A percentile compares a stretch with the other conserved stretches of the same genome.
These are phyloP conservation scores for Termitomyces sp. DNA, from an alignment of 768 basidiomycete genomes.

Conservation along the genomic window DNA sequence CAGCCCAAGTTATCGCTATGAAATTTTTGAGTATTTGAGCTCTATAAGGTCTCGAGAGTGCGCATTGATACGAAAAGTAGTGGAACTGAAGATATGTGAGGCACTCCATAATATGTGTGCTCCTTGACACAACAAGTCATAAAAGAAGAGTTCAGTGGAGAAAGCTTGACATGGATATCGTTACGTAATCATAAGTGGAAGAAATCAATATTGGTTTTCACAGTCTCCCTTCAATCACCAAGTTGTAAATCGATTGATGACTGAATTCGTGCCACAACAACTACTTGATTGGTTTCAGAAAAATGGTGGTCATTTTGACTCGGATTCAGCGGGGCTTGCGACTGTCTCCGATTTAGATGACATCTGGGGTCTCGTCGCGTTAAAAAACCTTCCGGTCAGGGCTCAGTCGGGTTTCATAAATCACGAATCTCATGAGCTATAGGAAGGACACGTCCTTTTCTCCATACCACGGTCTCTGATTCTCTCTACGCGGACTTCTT, in stretches of 20 bases:
- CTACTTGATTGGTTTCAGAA: constrained; percentile 49
- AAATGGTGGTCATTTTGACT: constrained; percentile 47
- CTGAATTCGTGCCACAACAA: not conserved
- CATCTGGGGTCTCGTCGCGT: constrained; percentile 72
- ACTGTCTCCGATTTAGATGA: constrained; percentile 44
- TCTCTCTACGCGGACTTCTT: constrained; percentile 74
- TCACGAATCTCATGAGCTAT: constrained; percentile 2
- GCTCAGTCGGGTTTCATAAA: not conserved
- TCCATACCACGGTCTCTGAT: constrained; percentile 73
- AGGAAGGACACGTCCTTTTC: constrained; percentile 79
- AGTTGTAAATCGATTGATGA: not conserved
- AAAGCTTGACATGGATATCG: too few species aligned
- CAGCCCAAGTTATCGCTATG: not conserved
- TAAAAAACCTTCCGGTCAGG: constrained; percentile 66
- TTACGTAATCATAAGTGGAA: not conserved
- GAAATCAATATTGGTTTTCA: not conserved
- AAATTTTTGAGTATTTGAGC: not conserved
- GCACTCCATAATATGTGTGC: not conserved
- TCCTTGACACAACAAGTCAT: not conserved
- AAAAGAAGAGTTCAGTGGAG: too few species aligned
- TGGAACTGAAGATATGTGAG: not conserved
- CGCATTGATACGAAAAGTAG: not conserved
- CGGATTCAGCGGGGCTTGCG: constrained; percentile 36
- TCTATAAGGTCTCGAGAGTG: not conserved
- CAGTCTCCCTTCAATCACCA: not conserved